Conservation (phyloP, 2,329 filamentous ascomycete species). For the Alternaria atra region DNA sequence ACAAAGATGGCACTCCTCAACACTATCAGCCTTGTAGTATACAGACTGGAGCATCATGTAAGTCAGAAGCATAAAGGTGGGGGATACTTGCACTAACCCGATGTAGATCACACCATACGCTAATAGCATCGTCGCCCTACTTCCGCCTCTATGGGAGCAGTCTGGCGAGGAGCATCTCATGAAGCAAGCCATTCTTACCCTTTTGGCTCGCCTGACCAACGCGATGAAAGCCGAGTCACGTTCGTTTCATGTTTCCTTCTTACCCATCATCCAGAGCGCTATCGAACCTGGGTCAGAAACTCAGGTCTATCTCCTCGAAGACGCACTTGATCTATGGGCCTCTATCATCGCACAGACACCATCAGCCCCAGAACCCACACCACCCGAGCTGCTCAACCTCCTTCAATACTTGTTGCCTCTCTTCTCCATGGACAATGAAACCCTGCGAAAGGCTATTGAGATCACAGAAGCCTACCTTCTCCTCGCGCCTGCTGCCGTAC, state of each 20-base stretch:
- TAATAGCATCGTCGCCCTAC: constrained; percentile 80
- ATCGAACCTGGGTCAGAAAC: constrained; percentile 73
- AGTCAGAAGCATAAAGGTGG: constrained; percentile 15
- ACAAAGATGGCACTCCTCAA: constrained; percentile 91
- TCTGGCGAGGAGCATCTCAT: constrained; percentile 89
- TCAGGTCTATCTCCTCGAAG: constrained; percentile 82
- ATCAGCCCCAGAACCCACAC: constrained; percentile 52
- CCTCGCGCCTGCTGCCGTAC: constrained; percentile 57
- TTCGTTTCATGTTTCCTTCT: constrained; percentile 79
- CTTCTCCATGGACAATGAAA: constrained; percentile 60
- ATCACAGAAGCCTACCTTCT: constrained; percentile 61
- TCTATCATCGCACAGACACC: constrained; percentile 73
- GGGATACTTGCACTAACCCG: constrained; percentile 11
- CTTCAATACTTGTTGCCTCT: constrained; percentile 57
- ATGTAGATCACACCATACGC: constrained; percentile 69
- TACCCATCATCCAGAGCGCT: constrained; percentile 83
- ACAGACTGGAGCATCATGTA: constrained; percentile 79
- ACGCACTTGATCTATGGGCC: constrained; percentile 89
- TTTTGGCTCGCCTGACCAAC: constrained; percentile 84
- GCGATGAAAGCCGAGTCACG: constrained; percentile 82
- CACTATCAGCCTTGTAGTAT: constrained; percentile 82
- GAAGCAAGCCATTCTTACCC: constrained; percentile 90
- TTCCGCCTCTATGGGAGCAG: constrained; percentile 85
- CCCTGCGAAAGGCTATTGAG: constrained; percentile 58
- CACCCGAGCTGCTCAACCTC: constrained; percentile 54